Conservation (phyloP, 257 asterid species). For the Solanum medicagineum region DNA sequence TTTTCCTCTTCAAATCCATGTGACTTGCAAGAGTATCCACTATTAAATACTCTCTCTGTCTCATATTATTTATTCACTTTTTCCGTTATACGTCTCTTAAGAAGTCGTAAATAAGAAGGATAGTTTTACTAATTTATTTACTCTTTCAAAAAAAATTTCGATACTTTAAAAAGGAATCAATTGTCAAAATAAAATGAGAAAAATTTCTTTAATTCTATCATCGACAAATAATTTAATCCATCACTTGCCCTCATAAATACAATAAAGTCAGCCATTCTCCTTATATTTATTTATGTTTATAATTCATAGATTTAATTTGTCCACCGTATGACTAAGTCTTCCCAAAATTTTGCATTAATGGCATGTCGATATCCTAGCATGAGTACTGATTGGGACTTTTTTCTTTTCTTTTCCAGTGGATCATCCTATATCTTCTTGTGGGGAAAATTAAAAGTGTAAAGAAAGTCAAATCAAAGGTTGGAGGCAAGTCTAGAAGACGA, state of each 20-base stretch:
- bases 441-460: neutral
- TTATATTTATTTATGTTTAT: neutral
- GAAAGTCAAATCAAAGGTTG: neutral
- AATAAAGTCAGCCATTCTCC: neutral
- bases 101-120: too few species aligned
- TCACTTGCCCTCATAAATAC: neutral
- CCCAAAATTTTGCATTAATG: neutral
- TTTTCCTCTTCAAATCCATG: neutral
- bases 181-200: neutral
- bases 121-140: too few species aligned
- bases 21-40: neutral
- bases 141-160: accelerated
- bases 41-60: neutral
- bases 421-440: neutral
- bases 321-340: neutral
- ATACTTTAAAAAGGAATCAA: neutral
- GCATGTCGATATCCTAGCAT: neutral
- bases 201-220: neutral
- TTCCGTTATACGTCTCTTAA: accelerated
- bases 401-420: neutral
- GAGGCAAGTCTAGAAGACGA: neutral
- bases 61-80: neutral
- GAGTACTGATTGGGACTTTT: neutral
- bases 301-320: neutral
- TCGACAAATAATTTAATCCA: neutral